Base-by-base conservation (phyloP, 192 early-diverging fungal species). In the Coemansia pectinata region DNA sequence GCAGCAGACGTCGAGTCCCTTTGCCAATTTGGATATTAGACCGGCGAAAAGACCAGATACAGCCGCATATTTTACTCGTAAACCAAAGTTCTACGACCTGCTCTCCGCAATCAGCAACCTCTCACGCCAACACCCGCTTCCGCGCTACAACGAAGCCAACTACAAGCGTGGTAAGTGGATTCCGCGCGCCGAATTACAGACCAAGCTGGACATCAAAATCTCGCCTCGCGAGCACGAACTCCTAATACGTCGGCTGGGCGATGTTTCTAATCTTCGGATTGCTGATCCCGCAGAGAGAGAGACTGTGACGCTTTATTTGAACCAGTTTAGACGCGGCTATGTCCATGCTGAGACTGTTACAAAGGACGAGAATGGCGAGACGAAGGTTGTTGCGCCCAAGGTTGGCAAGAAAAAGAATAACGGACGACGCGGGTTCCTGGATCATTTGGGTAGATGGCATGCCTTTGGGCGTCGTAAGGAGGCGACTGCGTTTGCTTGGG, bases 31-130 rank as follows among this genome's bases (percentile, higher is more conserved):
- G 4, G 67, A 65, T 15, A 85, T 79, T 41, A 60, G 71, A 12
- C 78, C 80, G 5, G 48, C 71, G 29, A 65, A 86, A 48, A 86
- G 87, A 39, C 91, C 91, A 15, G 76, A 73, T 31, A 89, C 92
- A 10, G 77, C 91, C 0, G 92, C 94, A 9, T 98, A 95, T 82
- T 98, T 98, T 70, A 96, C 94, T 34, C 90, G 90, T 0, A 94
- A 94, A 81, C 89, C 89, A 47, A 79, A 83, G 42, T 96, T 92
- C 85, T 90, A 89, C 73, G 87, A 91, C 36, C 74, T 90, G n/a
- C 62, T 96, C 9, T 87, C 91, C 34, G 85, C 86, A 2, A 63
- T 95, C 21, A 90, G 92, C 72, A 71, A 75, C 25, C 73, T 80
- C 45, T 38, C 73, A 17, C 67, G 75, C 44, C 63, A 64, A 38